Conservation (phyloP, 768 basidiomycete genomes). For the Pisolithus albus region DNA sequence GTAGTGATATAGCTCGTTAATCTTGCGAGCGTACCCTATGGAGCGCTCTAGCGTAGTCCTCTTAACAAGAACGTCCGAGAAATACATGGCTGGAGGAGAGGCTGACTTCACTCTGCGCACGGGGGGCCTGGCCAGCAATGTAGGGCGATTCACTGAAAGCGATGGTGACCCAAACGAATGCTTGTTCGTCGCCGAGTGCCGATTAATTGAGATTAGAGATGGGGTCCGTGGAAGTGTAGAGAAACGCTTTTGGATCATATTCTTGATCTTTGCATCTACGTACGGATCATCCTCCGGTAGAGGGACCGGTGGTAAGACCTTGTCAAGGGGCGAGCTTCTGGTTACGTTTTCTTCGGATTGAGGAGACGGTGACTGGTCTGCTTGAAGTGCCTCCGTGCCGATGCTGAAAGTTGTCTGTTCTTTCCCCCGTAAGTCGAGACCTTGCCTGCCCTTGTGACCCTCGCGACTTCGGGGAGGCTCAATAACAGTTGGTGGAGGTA, state of each 20-base stretch:
- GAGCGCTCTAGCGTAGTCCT: slow-evolving; percentile 62
- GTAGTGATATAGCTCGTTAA: slow-evolving; percentile 69
- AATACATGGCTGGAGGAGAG: slow-evolving; percentile 66
- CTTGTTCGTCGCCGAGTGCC: slow-evolving; percentile 17
- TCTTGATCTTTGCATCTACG: slow-evolving; percentile 22
- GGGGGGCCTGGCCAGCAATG: slow-evolving; percentile 11
- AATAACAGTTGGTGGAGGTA: slow-evolving; percentile 35
- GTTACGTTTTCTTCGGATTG: slow-evolving; percentile 16
- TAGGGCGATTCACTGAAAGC: slow-evolving; percentile 30
- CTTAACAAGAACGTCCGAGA: slow-evolving; percentile 52
- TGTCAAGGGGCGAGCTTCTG: slow-evolving; percentile 10
- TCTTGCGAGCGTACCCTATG: slow-evolving; percentile 68
- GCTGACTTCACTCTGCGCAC: slow-evolving; percentile 29
- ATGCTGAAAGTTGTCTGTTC: slow-evolving; percentile 9
- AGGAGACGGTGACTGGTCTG: slow-evolving; percentile 9
- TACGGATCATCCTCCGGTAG: slow-evolving; percentile 18
- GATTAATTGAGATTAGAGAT: slow-evolving; percentile 41
- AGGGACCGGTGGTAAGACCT: slow-evolving; percentile 24
- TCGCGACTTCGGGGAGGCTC: slow-evolving; percentile 32
- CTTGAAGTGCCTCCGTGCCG: slow-evolving; percentile 10
- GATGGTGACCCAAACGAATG: slow-evolving; percentile 20
- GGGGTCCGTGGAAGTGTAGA: slow-evolving; percentile 63
- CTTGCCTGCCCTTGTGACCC: slow-evolving; percentile 18
- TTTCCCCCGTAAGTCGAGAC: slow-evolving; percentile 27
- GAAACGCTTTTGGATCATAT: slow-evolving; percentile 34